phyloP scores from a whole-genome alignment of 805 yeast species.

The Kodamaea fukazawae region DNA sequence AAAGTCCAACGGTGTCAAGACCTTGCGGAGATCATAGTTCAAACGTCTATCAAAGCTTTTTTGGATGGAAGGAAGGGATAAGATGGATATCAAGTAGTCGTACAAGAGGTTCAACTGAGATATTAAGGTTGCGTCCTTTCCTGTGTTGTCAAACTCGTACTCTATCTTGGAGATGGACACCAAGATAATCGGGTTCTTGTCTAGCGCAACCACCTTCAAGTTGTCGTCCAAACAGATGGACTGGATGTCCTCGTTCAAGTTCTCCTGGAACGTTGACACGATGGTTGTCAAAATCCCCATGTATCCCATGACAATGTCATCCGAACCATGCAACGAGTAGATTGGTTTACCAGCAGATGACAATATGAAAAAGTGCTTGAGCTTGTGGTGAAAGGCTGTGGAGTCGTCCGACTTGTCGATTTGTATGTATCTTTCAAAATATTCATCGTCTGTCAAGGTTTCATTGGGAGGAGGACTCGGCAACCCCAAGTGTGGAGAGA shows the following conservation, averaged over 20 bases:
- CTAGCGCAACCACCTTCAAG: conserved; percentile 53
- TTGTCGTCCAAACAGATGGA: conserved; percentile 53
- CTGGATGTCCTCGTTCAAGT: conserved; percentile 37
- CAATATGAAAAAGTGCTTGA: conserved; percentile 74
- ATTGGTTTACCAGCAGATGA: conserved; percentile 89
- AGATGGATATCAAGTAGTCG: conserved; percentile 74
- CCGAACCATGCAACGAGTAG: conserved; percentile 72
- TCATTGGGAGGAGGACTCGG: background rate
- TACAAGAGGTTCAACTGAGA: conserved; percentile 70
- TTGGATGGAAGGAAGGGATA: conserved; percentile 75
- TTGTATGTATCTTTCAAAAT: conserved; percentile 14
- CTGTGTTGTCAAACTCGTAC: conserved; percentile 40
- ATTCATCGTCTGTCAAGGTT: conserved; percentile 3
- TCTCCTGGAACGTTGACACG: conserved; percentile 61
- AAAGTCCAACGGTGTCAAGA: conserved; percentile 72
- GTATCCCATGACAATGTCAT: conserved; percentile 62
- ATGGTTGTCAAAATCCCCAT: conserved; percentile 82
- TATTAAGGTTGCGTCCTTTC: conserved; percentile 16
- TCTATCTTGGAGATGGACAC: conserved; percentile 60
- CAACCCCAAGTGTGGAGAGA: conserved; percentile 7
- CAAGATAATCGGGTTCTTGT: conserved; percentile 66
- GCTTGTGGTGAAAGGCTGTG: conserved; percentile 26
- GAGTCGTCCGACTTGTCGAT: conserved; percentile 15
- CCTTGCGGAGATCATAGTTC: conserved; percentile 77
- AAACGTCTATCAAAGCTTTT: conserved; percentile 67